Conservation (phyloP, 805 yeast species). For the Ogataea polymorpha region DNA sequence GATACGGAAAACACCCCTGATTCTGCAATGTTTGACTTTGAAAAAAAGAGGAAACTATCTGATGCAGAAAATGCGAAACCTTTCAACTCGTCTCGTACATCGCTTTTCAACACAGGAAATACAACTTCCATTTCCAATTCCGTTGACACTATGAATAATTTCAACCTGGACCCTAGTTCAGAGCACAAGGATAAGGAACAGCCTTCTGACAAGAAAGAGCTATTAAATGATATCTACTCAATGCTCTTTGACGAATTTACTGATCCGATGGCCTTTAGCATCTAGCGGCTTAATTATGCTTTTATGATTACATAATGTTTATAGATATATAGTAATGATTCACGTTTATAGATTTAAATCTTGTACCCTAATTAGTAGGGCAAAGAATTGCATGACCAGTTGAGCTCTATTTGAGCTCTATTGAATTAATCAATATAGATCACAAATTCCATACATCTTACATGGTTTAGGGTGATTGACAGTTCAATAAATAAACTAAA, state of each 20-base stretch:
- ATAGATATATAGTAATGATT: constrained; percentile 22
- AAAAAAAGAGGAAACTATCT: not conserved
- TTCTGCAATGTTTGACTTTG: not conserved
- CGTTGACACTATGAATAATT: not conserved
- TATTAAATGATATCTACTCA: constrained; percentile 42
- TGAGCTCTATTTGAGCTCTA: no score
- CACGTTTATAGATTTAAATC: not conserved
- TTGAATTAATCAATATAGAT: no score
- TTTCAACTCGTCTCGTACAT: no score
- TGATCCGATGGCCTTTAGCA: constrained; percentile 35
- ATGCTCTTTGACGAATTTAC: constrained; percentile 44
- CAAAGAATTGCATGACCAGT: no score
- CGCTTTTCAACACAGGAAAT: not conserved
- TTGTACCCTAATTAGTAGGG: no score
- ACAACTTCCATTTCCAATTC: not conserved
- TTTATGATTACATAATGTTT: constrained; percentile 22
- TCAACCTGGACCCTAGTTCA: not conserved
- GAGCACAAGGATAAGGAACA: not conserved
- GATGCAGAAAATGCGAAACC: no score
- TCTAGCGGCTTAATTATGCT: not conserved
- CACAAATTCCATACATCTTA: no score
- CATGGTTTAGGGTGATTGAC: no score
- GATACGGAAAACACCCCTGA: constrained; percentile 1
- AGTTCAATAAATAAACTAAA: constrained; percentile 20
- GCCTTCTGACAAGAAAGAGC: constrained; percentile 24